A percentile compares a stretch with the other conserved stretches of the same genome.
phyloP scores from a whole-genome alignment of 2,329 filamentous ascomycete genomes.

The Fusarium nodosum region DNA sequence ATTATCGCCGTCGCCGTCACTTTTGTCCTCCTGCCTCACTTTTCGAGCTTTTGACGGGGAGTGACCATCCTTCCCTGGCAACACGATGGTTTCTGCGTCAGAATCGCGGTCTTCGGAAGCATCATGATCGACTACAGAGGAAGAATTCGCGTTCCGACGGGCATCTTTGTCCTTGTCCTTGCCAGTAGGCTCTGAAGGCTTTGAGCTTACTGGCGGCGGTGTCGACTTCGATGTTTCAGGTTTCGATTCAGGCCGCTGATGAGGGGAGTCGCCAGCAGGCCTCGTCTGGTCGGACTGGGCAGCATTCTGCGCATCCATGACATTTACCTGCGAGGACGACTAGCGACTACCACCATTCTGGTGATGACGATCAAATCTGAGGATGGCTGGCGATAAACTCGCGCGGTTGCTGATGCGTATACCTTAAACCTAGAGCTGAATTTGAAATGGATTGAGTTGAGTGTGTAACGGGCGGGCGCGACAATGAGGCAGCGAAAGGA shows the following conservation, averaged over 20 bases:
- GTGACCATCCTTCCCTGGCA: constrained; percentile 74
- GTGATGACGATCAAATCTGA: constrained; percentile 51
- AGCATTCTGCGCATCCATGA: constrained; percentile 78
- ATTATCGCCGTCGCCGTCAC: constrained; percentile 64
- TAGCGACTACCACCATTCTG: constrained; percentile 72
- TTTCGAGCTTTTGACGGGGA: constrained; percentile 75
- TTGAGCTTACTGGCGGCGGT: constrained; percentile 47
- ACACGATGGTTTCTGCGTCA: constrained; percentile 79
- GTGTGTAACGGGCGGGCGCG: constrained; percentile 32
- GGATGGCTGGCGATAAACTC: constrained; percentile 48
- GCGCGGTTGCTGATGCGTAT: constrained; percentile 41
- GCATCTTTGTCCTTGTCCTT: constrained; percentile 46
- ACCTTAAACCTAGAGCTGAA: constrained; percentile 28
- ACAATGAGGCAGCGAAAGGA: constrained; percentile 21
- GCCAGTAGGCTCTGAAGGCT: constrained; percentile 33
- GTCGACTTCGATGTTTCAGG: constrained; percentile 43
- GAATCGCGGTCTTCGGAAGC: constrained; percentile 71
- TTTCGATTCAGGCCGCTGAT: constrained; percentile 57
- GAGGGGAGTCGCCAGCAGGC: constrained; percentile 67
- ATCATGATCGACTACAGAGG: constrained; percentile 53
- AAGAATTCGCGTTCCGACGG: constrained; percentile 53
- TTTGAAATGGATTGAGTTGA: constrained; percentile 11
- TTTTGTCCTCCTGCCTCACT: constrained; percentile 74
- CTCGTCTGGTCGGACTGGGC: constrained; percentile 72
- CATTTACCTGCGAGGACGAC: constrained; percentile 69